Conservation (phyloP, 202 grass and related monocot species). For the Alloteropsis angusta region DNA sequence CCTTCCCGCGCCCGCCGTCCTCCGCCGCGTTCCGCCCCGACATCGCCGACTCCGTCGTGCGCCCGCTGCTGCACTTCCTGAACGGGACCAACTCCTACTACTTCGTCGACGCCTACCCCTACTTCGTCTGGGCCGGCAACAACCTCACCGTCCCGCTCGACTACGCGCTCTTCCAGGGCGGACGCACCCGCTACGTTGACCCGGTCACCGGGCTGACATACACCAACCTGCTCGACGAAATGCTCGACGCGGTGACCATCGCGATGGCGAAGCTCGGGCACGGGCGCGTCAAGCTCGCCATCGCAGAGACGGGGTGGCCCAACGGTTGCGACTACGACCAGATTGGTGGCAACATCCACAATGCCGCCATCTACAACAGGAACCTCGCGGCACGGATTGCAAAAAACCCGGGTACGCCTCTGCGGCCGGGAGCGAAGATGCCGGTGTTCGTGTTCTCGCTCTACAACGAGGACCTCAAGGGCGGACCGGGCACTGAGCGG, state of each 20-base stretch:
- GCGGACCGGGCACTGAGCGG: conserved; percentile 57
- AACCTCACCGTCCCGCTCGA: conserved; percentile 43
- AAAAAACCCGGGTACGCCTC: conserved; percentile 45
- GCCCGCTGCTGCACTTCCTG: conserved; percentile 57
- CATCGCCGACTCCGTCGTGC: conserved; percentile 52
- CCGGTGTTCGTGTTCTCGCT: conserved; percentile 82
- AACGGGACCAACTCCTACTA: conserved; percentile 68
- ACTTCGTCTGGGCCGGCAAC: conserved; percentile 59
- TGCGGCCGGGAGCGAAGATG: conserved; percentile 41
- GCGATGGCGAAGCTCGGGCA: conserved; percentile 67
- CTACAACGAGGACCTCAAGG: conserved; percentile 82
- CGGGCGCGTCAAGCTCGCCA: conserved; percentile 44
- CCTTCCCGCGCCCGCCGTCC: conserved; percentile 63
- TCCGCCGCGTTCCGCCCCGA: conserved; percentile 49
- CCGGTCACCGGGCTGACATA: conserved; percentile 46
- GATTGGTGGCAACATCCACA: conserved; percentile 44
- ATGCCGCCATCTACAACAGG: conserved; percentile 62
- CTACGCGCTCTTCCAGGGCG: conserved; percentile 46
- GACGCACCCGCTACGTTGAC: conserved; percentile 35
- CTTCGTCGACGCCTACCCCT: conserved; percentile 82
- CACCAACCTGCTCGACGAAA: conserved; percentile 84
- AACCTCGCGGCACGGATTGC: conserved; percentile 51
- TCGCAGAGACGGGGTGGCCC: conserved; percentile 86
- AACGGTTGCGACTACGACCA: conserved; percentile 61
- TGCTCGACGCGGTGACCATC: conserved; percentile 64